Base-by-base conservation (phyloP, 192 early-diverging fungal species). In the Rhizoclosmatium globosum region DNA sequence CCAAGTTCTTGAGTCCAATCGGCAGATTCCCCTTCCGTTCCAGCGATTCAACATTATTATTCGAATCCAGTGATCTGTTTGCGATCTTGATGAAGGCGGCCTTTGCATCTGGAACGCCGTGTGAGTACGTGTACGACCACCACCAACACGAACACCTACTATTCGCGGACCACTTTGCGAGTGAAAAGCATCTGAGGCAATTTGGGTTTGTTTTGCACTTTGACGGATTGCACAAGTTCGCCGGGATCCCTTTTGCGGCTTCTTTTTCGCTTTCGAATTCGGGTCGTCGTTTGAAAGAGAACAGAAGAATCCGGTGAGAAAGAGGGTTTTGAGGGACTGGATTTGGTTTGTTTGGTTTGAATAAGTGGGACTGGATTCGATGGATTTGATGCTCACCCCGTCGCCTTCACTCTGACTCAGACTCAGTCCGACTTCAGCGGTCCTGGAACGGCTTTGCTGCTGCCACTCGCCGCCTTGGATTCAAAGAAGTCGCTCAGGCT, bases 1-100 rank as follows among this genome's bases (percentile, higher is more conserved):
- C 94, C 79, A 95, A 93, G 66, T 96, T 96, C 41, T 74, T 74
- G 42, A 74, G 31, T 4, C 72, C 72, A 23, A 74, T 41, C 4
- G 72, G 72, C 19, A 62, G 4, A 2, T 47, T 39, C 7, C 6
- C 15, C 9, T 17, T 44, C 39, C 59, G 11, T 21, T n/a, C 15
- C 19, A 56, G 50, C 2, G 11, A 9, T 7, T 45, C 38, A 31
- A 71, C 19, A n/a, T 23, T 38, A 9, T 11, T 13, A 21, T 56
- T 23, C 0, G 21, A 39, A n/a, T 9, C 11, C 7, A 11, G n/a
- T 31, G 23, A 86, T 83, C 48, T 94, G 87, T 48, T n/a, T 4
- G 94, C 94, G 0, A 92, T 68, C 9, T 43, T 17, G 2, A 74
- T 13, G 61, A 74, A 74, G 7, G 57, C n/a, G 21, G 21, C 39